Evolutionary conservation across 805 yeast genomes (phyloP).

Genomic region (Nakazawaea ambrosiae): DNA sequence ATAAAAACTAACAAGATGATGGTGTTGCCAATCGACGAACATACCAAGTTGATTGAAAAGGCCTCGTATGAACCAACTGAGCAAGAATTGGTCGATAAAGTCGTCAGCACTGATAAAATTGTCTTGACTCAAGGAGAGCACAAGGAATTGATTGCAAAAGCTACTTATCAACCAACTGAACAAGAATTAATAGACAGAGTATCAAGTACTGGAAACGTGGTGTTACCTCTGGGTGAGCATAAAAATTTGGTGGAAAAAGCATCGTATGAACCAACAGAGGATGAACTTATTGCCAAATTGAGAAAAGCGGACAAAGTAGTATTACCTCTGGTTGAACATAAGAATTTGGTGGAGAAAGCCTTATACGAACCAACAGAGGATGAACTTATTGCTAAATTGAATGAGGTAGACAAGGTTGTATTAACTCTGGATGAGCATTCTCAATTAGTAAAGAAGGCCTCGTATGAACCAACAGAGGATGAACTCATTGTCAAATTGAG

Average conservation of each 20-base stretch:
- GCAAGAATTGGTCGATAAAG: conserved; percentile 8
- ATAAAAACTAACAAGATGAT: conserved; percentile 8
- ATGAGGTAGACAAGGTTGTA: neutral
- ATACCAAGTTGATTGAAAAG: conserved; percentile 17
- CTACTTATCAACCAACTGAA: conserved; percentile 15
- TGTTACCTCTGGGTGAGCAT: conserved; percentile 16
- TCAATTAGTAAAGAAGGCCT: conserved; percentile 7
- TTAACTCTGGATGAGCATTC: too few species aligned
- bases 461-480: conserved; percentile 14
- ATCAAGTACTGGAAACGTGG: too few species aligned
- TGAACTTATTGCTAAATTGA: conserved; percentile 6
- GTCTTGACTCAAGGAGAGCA: conserved; percentile 16
- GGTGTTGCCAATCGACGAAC: conserved; percentile 15
- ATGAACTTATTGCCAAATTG: conserved; percentile 7
- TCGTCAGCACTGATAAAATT: too few species aligned
- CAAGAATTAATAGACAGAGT: conserved; percentile 8
- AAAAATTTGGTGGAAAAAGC: conserved; percentile 17
- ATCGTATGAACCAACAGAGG: conserved; percentile 14
- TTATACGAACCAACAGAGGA: conserved; percentile 14
- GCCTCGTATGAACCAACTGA: conserved; percentile 15
- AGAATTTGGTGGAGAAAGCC: conserved; percentile 16
- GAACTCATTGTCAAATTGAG: conserved; percentile 7
- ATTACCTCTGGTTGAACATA: conserved; percentile 16
- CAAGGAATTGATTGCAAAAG: conserved; percentile 16
- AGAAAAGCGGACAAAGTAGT: too few species aligned